These are phyloP conservation scores for Mycena sanguinolenta DNA, from an alignment of 768 basidiomycete species.

Conservation along the genomic window DNA sequence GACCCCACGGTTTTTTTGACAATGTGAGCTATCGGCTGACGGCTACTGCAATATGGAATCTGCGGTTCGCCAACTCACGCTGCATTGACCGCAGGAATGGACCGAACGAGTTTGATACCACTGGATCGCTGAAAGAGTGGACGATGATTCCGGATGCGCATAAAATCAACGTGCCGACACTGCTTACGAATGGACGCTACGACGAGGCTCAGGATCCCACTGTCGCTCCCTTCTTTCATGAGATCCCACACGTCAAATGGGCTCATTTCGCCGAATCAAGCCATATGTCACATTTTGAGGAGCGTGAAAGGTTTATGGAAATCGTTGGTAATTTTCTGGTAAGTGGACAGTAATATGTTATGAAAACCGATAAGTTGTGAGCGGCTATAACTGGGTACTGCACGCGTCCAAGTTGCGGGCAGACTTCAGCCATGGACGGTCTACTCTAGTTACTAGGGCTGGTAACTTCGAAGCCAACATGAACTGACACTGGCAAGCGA, in stretches of 20 bases:
- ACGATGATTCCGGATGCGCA: conserved; percentile 48
- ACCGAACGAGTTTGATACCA: conserved; percentile 43
- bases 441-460: too few relatives aligned
- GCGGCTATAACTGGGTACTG: too few relatives aligned
- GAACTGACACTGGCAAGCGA: too few relatives aligned
- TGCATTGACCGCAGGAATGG: too few relatives aligned
- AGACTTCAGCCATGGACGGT: too few relatives aligned
- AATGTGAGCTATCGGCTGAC: conserved; percentile 42
- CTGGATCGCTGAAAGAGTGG: conserved; percentile 52
- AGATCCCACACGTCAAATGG: conserved; percentile 52
- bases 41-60: too few relatives aligned
- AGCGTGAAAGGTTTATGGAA: conserved; percentile 50
- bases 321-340: conserved; percentile 39
- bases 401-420: too few relatives aligned
- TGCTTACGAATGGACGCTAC: conserved; percentile 52
- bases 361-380: too few relatives aligned
- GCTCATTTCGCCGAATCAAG: conserved; percentile 51
- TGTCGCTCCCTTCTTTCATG: conserved; percentile 49
- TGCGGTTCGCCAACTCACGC: too few relatives aligned
- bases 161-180: conserved; percentile 49
- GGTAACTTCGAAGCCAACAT: too few relatives aligned
- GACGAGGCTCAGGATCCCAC: conserved; percentile 51
- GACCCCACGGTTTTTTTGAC: conserved; percentile 54
- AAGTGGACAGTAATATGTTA: not conserved
- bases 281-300: conserved; percentile 53